Base-by-base conservation (phyloP, 164 flowering plant species). In the Malania oleifera region DNA sequence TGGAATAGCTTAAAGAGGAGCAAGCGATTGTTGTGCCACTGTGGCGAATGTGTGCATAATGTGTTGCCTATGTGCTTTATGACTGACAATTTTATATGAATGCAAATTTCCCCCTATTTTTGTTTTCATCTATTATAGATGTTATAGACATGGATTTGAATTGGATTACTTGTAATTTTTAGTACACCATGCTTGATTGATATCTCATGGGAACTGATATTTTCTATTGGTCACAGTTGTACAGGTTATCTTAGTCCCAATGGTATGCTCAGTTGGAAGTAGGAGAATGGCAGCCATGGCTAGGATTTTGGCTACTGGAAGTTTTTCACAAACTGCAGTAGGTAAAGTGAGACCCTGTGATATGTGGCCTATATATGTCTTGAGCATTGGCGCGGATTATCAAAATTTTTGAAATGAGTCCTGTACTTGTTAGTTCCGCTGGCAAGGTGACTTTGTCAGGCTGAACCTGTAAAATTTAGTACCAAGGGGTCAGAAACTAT, bases 211-310 rank as follows among this genome's bases (percentile, higher is more conserved):
- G 15, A 67, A 53, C 45, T 48, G 40, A 57, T 60, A 26, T 62
- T 50, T 59, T 39, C 26, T 23, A 11, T 23, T 57, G 25, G 24
- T 29, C 43, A 11, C 31, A 22, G 56, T 10, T 34, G 10, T 19
- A 11, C 49, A 65, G 61, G 28, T 61, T 40, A 37, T 12, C 44
- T 34, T 38, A 38, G 65, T 56, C 54, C 40, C 65, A 57, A 86
- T 86, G 93, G 86, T 84, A 43, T 81, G 82, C 72, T 64, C 79
- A 14, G 7, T 76, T 43, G 82, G 73, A 59, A 70, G 64, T 66
- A 82, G 83, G 56, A 77, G 71, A 52, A 84, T 87, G 95, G 80
- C 79, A 13, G 80, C 75, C 61, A 71, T 87, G 84, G 76, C 77
- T 40, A 77, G 91, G 79, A 77, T 85, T 70, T 64, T 83, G 48